Percentiles rank a stretch among this genome's conserved stretches.
phyloP scores from a whole-genome alignment of 345 rosid genomes.

The Psidium guajava region DNA sequence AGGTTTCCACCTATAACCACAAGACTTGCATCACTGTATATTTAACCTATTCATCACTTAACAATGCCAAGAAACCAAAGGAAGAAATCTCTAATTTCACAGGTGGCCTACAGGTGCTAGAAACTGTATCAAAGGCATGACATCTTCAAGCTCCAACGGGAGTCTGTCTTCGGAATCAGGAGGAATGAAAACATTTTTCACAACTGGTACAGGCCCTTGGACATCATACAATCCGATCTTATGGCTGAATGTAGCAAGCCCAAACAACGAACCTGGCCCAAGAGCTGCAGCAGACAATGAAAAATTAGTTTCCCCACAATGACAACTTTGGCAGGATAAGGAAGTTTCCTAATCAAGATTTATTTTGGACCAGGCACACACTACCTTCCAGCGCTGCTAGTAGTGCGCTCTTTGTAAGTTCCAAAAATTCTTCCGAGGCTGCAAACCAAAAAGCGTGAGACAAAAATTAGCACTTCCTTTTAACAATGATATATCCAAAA shows the following conservation, averaged over 20 bases:
- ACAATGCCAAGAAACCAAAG: neutral
- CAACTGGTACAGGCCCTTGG: constrained; percentile 88
- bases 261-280: constrained; percentile 79
- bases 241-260: constrained; percentile 90
- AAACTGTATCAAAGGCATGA: constrained; percentile 83
- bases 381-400: constrained; percentile 91
- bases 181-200: constrained; percentile 79
- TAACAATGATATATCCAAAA: neutral
- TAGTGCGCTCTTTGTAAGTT: constrained; percentile 88
- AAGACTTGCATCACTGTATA: neutral
- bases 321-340: neutral
- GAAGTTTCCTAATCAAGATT: neutral
- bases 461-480: neutral
- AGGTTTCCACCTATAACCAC: constrained; percentile 64
- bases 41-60: neutral
- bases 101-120: constrained; percentile 69
- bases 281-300: constrained; percentile 49
- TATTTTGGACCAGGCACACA: neutral
- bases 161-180: constrained; percentile 58
- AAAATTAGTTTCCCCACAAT: neutral
- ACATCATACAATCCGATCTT: constrained; percentile 90
- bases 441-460: constrained; percentile 9
- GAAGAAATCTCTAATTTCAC: neutral
- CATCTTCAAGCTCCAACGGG: constrained; percentile 77
- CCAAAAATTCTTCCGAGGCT: constrained; percentile 98